Evolutionary conservation across 202 grass and related monocot species (phyloP), one percentile per base, ranked within the genome.

Genomic region (Alloteropsis angusta): DNA sequence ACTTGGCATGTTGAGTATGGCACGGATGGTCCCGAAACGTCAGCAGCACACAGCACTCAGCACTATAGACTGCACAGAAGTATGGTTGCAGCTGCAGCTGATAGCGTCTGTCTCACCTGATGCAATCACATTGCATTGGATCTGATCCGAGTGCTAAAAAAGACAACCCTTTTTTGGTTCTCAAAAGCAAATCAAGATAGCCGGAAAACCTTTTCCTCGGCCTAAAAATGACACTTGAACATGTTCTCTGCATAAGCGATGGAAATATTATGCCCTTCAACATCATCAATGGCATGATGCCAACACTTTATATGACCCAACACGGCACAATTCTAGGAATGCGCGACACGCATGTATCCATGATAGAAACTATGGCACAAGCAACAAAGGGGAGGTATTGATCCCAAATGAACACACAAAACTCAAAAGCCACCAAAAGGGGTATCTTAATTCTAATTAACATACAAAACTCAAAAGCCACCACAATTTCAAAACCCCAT

Each of bases 211-310:
- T 84, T 80, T 64, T 58, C 16, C 57, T 71, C 57, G 57, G 16
- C 39, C 77, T 81, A 85, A 88, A 18, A 81, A 50, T 52, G 77
- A 7, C 77, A 80, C 82, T 16, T 72, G 56, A 72, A 36, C 44
- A 81, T 85, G 71, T 81, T 88, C 47, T 21, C 66, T 18, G 4
- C 41, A 53, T 59, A 66, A 79, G 43, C 78, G 79, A 59, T 7
- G 18, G 30, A 58, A 66, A 32, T n/a, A 0, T 1, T 10, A 60
- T 55, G 52, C 5, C 9, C 50, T 26, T 63, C 65, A 39, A 7
- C 65, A 71, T 4, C 66, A 71, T 4, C 66, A 72, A 45, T 55
- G 14, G 7, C 47, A 41, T 87, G 62, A 83, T 73, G 68, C 19
- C 58, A 49, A 57, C 58, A 10, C 46, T 7, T n/a, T 75, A 35